Conservation (phyloP, 805 yeast genomes). For the Ogataea polymorpha region DNA sequence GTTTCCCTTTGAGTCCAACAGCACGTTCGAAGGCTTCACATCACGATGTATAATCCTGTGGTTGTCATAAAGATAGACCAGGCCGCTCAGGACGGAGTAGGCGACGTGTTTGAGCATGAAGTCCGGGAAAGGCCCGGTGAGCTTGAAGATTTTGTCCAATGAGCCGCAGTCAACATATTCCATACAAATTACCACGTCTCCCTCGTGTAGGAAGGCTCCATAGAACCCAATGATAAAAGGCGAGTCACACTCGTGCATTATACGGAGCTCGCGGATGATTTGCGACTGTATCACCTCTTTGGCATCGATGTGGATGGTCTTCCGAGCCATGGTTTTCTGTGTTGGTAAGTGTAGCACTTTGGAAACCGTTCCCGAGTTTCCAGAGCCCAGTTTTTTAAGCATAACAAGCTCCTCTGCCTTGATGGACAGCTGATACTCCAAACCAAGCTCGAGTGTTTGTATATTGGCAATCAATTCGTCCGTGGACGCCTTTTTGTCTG, state of each 20-base stretch:
- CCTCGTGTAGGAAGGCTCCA: constrained; percentile 78
- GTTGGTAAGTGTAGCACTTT: constrained; percentile 88
- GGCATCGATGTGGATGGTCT: constrained; percentile 81
- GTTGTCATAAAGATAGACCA: constrained; percentile 73
- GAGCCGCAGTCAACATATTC: constrained; percentile 96
- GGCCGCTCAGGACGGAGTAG: constrained; percentile 73
- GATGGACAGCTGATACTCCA: constrained; percentile 51
- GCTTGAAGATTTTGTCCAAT: constrained; percentile 68
- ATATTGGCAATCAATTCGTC: constrained; percentile 42
- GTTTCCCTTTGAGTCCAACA: constrained; percentile 81
- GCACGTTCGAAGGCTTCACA: constrained; percentile 91
- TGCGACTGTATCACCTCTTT: constrained; percentile 77
- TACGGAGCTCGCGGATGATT: constrained; percentile 81
- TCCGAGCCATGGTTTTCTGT: constrained; percentile 85
- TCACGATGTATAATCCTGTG: constrained; percentile 94
- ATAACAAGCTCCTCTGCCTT: constrained; percentile 68
- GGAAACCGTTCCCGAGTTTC: constrained; percentile 90
- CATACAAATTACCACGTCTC: constrained; percentile 86
- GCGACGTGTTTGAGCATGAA: constrained; percentile 70
- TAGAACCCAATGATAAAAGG: constrained; percentile 85
- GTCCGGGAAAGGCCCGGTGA: constrained; percentile 64
- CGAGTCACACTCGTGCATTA: constrained; percentile 84
- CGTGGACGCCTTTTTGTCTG: constrained; percentile 31
- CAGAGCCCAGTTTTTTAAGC: constrained; percentile 79
- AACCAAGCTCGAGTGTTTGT: constrained; percentile 49